These are phyloP conservation scores for Pontederia paniculata DNA, from an alignment of 176 grass and related monocot genomes.

Conservation along the genomic window DNA sequence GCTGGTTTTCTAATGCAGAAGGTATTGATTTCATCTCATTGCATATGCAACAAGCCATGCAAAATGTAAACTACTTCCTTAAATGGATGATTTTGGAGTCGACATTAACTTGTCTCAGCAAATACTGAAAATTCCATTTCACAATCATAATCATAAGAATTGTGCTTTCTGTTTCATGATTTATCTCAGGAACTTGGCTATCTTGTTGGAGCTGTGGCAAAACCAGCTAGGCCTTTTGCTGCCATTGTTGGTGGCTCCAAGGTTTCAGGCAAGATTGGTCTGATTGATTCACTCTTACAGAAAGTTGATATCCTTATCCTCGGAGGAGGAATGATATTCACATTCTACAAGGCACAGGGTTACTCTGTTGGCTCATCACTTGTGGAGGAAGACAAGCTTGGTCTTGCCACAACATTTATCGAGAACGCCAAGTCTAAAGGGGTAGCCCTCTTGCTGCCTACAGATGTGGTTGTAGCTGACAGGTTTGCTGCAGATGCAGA, in stretches of 20 bases:
- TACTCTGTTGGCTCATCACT: conserved; percentile 32
- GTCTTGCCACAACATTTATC: conserved; percentile 30
- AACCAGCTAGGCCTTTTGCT: conserved; percentile 32
- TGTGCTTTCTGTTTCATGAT: background rate
- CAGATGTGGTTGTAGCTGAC: conserved; percentile 37
- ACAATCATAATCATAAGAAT: too few species aligned
- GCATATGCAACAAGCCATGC: background rate
- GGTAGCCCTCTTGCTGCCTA: conserved; percentile 32
- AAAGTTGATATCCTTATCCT: conserved; percentile 39
- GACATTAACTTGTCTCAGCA: background rate
- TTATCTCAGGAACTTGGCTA: conserved; percentile 32
- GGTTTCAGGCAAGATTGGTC: conserved; percentile 35
- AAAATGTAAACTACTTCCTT: background rate
- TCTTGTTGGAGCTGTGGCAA: conserved; percentile 34
- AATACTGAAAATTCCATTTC: background rate
- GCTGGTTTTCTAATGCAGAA: conserved; percentile 45
- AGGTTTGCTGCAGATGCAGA: conserved; percentile 39
- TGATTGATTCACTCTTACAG: conserved; percentile 35
- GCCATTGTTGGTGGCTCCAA: conserved; percentile 42
- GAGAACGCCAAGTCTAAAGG: conserved; percentile 38
- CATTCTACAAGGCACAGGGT: conserved; percentile 43
- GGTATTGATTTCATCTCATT: conserved; percentile 8
- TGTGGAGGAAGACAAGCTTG: conserved; percentile 37
- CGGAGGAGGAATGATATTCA: conserved; percentile 40
- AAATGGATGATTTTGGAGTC: background rate